These are phyloP conservation scores for Cordyceps javanica DNA, from an alignment of 2,329 filamentous ascomycete species.

Conservation along the genomic window DNA sequence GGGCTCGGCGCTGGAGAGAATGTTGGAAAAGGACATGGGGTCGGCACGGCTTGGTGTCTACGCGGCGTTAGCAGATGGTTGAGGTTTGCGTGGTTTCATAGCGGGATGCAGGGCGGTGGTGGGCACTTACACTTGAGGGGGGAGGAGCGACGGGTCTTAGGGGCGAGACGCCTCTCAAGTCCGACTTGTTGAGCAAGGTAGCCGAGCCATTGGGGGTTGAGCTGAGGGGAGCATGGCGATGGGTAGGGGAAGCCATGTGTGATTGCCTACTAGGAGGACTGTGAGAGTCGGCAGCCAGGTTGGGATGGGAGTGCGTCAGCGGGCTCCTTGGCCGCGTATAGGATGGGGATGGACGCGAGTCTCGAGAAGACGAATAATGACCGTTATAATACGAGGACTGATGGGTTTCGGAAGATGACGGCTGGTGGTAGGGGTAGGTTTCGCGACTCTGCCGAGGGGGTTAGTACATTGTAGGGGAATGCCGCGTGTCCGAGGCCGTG, in stretches of 20 bases:
- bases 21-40: slow-evolving; percentile 94
- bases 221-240: slow-evolving; percentile 37
- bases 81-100: no score
- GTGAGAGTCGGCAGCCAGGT: slow-evolving; percentile 35
- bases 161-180: slow-evolving; percentile 35
- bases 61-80: neutral
- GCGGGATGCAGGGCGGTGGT: neutral
- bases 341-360: slow-evolving; percentile 27
- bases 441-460: slow-evolving; percentile 39
- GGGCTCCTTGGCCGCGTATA: slow-evolving; percentile 45
- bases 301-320: slow-evolving; percentile 42
- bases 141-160: slow-evolving; percentile 31
- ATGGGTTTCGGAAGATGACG: slow-evolving; percentile 35
- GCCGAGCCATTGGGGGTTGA: slow-evolving; percentile 35
- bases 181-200: slow-evolving; percentile 32
- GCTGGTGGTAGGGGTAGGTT: slow-evolving; percentile 39
- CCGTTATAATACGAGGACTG: slow-evolving; percentile 42
- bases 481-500: no score
- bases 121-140: slow-evolving; percentile 30
- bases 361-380: slow-evolving; percentile 40
- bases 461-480: slow-evolving; percentile 14
- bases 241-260: slow-evolving; percentile 42
- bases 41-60: slow-evolving; percentile 72
- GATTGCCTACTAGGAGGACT: slow-evolving; percentile 34
- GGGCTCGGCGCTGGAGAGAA: slow-evolving; percentile 74